phyloP scores from a whole-genome alignment of 352 stramenopile genomes.

The Pythium monospermum region DNA sequence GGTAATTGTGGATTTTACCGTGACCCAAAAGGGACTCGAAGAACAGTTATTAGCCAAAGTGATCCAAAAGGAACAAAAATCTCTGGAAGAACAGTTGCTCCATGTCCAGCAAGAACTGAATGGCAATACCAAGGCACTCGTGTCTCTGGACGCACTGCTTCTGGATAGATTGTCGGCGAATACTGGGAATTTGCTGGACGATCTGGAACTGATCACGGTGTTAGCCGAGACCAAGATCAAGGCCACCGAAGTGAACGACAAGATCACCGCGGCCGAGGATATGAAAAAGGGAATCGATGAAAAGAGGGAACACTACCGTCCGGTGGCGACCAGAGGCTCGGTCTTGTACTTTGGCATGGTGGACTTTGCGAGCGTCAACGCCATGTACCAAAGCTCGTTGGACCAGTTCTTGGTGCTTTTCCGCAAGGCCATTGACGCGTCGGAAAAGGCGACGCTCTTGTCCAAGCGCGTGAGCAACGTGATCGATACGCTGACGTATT shows the following conservation, averaged over 20 bases:
- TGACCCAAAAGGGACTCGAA: conserved; percentile 89
- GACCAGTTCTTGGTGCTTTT: conserved; percentile 90
- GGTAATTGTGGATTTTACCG: conserved; percentile 95
- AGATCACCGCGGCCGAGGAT: conserved; percentile 82
- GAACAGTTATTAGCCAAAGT: conserved; percentile 92
- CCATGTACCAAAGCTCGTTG: conserved; percentile 89
- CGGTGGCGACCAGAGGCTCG: conserved; percentile 79
- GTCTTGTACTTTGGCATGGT: conserved; percentile 90
- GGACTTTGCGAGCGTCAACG: conserved; percentile 83
- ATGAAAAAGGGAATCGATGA: conserved; percentile 88
- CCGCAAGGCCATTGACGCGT: conserved; percentile 72
- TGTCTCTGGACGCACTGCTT: conserved; percentile 95
- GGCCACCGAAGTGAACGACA: conserved; percentile 87
- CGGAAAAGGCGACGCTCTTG: conserved; percentile 69
- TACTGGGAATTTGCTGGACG: conserved; percentile 97
- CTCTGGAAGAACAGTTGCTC: conserved; percentile 81
- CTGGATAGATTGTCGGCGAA: conserved; percentile 92
- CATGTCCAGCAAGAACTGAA: conserved; percentile 94
- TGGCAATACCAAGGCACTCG: conserved; percentile 95
- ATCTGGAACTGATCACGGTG: conserved; percentile 95
- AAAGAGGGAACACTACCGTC: conserved; percentile 89
- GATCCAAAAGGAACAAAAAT: conserved; percentile 89
- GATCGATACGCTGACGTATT: conserved; percentile 83
- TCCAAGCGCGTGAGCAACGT: conserved; percentile 87
- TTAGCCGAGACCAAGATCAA: conserved; percentile 95